phyloP scores from a whole-genome alignment of 306 rosid genomes.

The Pyrus communis region DNA sequence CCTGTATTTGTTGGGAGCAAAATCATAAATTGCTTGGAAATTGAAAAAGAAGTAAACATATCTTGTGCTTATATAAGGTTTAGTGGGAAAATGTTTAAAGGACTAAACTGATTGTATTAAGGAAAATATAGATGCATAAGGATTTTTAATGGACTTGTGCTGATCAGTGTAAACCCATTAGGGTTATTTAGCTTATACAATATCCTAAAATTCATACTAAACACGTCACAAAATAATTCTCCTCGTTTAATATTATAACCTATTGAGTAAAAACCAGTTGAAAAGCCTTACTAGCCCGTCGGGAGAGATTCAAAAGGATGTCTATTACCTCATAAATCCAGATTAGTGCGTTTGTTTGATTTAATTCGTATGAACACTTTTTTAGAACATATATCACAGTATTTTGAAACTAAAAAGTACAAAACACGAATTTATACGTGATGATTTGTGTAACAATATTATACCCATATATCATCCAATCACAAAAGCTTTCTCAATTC shows the following conservation, averaged over 20 bases:
- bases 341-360: background rate
- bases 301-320: background rate
- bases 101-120: background rate
- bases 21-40: background rate
- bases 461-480: background rate
- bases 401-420: background rate
- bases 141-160: background rate
- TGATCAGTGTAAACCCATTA: background rate
- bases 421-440: no score
- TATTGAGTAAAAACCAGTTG: background rate
- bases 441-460: background rate
- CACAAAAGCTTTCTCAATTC: background rate
- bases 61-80: background rate
- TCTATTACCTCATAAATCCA: background rate
- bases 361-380: background rate
- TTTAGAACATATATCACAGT: background rate
- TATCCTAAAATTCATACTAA: background rate
- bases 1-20: background rate
- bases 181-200: background rate
- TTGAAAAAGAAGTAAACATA: background rate
- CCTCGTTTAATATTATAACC: background rate
- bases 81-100: background rate
- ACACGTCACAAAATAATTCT: background rate
- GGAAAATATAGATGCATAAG: background rate
- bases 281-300: background rate